A percentile compares a stretch with the other conserved stretches of the same genome.
Conservation (phyloP, 176 grass and related monocot genomes). For the Panicum miliaceum region DNA sequence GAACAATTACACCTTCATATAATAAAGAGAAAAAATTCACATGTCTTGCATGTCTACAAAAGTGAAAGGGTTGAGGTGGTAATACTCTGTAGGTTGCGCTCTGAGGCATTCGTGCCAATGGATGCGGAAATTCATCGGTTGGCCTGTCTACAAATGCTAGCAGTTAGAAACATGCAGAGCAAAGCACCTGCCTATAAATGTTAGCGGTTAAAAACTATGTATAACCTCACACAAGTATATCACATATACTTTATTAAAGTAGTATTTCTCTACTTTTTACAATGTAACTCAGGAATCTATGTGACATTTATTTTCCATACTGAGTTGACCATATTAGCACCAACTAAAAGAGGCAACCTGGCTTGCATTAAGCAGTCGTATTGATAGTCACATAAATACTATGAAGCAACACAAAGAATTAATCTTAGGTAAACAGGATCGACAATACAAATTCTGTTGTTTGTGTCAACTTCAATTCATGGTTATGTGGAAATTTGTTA, state of each 20-base stretch:
- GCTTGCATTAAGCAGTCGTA: background rate
- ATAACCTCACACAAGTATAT: slow-evolving; percentile 19
- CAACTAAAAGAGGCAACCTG: background rate
- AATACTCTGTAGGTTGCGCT: slow-evolving; percentile 85
- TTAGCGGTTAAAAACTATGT: background rate
- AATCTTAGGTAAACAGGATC: slow-evolving; percentile 9
- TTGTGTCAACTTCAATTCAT: slow-evolving; percentile 15
- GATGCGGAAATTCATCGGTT: slow-evolving; percentile 98
- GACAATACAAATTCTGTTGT: background rate
- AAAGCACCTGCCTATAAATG: background rate
- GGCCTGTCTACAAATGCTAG: slow-evolving; percentile 88
- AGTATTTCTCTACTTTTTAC: slow-evolving; percentile 19
- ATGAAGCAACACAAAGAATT: background rate
- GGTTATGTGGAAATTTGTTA: slow-evolving; percentile 6
- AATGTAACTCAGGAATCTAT: slow-evolving; percentile 25
- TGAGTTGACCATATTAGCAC: slow-evolving; percentile 5
- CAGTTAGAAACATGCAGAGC: slow-evolving; percentile 51
- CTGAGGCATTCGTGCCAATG: slow-evolving; percentile 85
- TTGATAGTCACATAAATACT: slow-evolving; percentile 4
- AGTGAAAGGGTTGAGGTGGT: slow-evolving; percentile 20
- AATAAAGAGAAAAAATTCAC: slow-evolving; percentile 6
- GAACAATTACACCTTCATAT: slow-evolving; percentile 20
- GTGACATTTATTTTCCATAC: background rate
- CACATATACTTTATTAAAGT: background rate
- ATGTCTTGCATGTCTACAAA: slow-evolving; percentile 15